Conservation (phyloP, 306 rosid species). For the Spatholobus suberectus region DNA sequence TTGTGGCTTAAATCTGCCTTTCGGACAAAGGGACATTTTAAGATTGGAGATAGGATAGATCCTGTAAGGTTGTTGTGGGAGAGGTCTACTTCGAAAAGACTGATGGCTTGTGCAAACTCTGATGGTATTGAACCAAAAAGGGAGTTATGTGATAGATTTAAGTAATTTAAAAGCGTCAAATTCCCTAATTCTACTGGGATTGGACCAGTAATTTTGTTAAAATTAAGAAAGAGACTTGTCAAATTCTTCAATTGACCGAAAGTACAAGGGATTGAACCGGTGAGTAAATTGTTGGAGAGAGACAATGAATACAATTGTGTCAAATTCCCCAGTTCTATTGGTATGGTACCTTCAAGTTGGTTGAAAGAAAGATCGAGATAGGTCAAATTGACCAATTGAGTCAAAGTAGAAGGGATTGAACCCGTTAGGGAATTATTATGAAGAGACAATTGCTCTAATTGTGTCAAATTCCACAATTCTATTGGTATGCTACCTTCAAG, state of each 20-base stretch:
- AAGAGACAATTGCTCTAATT: accelerated
- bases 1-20: not conserved
- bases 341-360: not conserved
- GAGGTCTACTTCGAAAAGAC: no score
- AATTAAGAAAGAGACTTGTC: not conserved
- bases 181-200: not conserved
- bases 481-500: no score
- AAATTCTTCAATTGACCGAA: not conserved
- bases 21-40: not conserved
- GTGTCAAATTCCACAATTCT: not conserved
- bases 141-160: not conserved
- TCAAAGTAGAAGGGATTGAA: not conserved
- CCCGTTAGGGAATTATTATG: not conserved
- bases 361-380: not conserved
- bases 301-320: no score
- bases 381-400: not conserved
- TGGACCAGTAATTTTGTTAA: not conserved
- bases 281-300: not conserved
- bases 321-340: not conserved
- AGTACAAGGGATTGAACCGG: not conserved
- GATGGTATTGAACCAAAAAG: not conserved
- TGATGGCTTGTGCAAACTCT: not conserved
- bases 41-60: not conserved
- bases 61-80: not conserved
- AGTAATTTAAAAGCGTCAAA: not conserved